Evolutionary conservation across 2,329 filamentous ascomycete genomes (phyloP).

Genomic region (Amphichorda felina): DNA sequence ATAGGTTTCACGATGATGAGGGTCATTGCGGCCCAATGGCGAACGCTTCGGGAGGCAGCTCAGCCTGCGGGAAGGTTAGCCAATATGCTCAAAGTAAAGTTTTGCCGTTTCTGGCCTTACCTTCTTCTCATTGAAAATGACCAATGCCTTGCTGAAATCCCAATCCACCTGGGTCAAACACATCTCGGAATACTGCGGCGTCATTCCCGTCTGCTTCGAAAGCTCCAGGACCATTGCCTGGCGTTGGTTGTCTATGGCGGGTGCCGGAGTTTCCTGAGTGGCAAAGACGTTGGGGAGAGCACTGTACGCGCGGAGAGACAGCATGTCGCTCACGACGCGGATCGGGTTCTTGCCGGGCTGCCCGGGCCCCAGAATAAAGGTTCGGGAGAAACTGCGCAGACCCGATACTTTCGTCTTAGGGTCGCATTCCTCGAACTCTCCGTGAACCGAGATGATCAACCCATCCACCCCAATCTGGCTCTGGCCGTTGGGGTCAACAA

Average conservation of each 20-base stretch:
- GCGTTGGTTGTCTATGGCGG: slow-evolving; percentile 29
- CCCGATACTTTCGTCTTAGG: slow-evolving; percentile 39
- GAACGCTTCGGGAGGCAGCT: slow-evolving; percentile 15
- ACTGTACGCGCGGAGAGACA: slow-evolving; percentile 58
- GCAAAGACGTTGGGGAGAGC: slow-evolving; percentile 32
- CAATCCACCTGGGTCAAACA: slow-evolving; percentile 71
- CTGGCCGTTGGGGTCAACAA: slow-evolving; percentile 57
- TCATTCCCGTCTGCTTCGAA: slow-evolving; percentile 70
- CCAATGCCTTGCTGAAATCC: slow-evolving; percentile 65
- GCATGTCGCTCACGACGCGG: slow-evolving; percentile 69
- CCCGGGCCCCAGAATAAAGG: slow-evolving; percentile 68
- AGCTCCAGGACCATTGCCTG: slow-evolving; percentile 66
- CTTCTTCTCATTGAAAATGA: slow-evolving; percentile 65
- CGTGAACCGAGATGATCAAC: slow-evolving; percentile 67
- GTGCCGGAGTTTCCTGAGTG: slow-evolving; percentile 7
- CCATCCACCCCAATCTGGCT: slow-evolving; percentile 60
- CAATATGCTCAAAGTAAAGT: neutral
- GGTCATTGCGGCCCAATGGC: slow-evolving; percentile 2
- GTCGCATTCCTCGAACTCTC: slow-evolving; percentile 71
- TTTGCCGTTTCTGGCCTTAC: slow-evolving; percentile 28
- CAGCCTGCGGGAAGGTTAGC: slow-evolving; percentile 6
- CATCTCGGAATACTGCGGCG: slow-evolving; percentile 62
- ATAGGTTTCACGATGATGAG: too few relatives aligned
- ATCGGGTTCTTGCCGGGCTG: slow-evolving; percentile 50
- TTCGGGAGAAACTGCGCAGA: slow-evolving; percentile 71